Conservation (phyloP, 1,284 basidiomycete species). For the Tilletia walkeri region DNA sequence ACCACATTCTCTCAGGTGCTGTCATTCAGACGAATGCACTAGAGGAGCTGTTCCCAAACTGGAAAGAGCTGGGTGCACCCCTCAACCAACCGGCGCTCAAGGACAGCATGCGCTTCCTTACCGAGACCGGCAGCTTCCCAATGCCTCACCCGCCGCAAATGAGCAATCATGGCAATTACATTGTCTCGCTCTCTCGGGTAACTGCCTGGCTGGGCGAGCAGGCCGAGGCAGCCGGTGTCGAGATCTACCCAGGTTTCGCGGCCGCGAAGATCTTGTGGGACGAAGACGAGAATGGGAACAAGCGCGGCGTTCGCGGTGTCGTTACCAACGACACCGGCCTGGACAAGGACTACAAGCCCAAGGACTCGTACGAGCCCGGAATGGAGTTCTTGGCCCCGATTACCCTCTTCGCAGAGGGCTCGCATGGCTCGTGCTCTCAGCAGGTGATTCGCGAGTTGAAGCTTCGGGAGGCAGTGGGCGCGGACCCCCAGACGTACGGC, state of each 20-base stretch:
- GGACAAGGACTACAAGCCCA: conserved; percentile 73
- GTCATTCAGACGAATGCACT: conserved; percentile 90
- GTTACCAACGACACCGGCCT: conserved; percentile 93
- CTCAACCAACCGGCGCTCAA: conserved; percentile 77
- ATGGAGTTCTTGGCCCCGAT: conserved; percentile 95
- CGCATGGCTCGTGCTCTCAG: conserved; percentile 88
- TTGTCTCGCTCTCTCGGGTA: conserved; percentile 83
- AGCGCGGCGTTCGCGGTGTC: conserved; percentile 71
- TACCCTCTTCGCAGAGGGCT: conserved; percentile 92
- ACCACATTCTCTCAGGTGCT: conserved; percentile 92
- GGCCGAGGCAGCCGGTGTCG: conserved; percentile 87
- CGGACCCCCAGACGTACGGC: conserved; percentile 91
- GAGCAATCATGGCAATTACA: conserved; percentile 90
- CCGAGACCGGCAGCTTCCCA: conserved; percentile 70
- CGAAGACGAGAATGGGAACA: conserved; percentile 64
- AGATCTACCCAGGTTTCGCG: conserved; percentile 96
- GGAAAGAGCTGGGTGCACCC: conserved; percentile 66
- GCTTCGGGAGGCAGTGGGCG: conserved; percentile 66
- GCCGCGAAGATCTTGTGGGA: conserved; percentile 78
- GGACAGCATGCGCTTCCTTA: conserved; percentile 85
- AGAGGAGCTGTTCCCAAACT: conserved; percentile 85
- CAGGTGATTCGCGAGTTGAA: conserved; percentile 75
- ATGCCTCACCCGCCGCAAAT: conserved; percentile 97
- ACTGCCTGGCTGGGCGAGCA: conserved; percentile 85
- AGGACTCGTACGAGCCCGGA: conserved; percentile 89